These are phyloP conservation scores for Echites panduratus DNA, from an alignment of 257 asterid species.

Conservation along the genomic window DNA sequence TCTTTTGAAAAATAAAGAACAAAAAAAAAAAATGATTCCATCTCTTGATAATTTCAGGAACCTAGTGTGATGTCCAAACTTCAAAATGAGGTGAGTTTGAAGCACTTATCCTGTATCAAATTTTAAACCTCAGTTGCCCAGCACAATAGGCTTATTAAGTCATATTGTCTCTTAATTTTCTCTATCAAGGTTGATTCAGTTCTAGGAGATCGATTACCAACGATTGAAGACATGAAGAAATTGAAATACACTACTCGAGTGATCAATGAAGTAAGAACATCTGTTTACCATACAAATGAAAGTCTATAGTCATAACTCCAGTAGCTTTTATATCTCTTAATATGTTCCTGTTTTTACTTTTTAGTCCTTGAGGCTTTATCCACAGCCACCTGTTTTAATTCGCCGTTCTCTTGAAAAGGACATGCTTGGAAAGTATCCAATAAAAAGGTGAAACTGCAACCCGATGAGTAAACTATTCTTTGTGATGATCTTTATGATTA, in stretches of 20 bases:
- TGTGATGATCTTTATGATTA: not conserved
- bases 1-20: not conserved
- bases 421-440: constrained; percentile 74
- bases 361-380: constrained; percentile 95
- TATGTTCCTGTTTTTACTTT: constrained; percentile 16
- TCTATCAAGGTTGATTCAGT: constrained; percentile 70
- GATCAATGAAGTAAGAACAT: constrained; percentile 72
- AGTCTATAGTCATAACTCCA: constrained; percentile 6
- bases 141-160: constrained; percentile 9
- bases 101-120: not conserved
- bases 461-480: not conserved
- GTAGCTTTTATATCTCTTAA: constrained; percentile 12
- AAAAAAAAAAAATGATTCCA: not conserved
- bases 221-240: constrained; percentile 89
- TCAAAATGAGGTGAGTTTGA: constrained; percentile 71
- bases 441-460: constrained; percentile 49
- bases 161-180: constrained; percentile 18
- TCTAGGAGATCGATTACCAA: constrained; percentile 87
- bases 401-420: constrained; percentile 89
- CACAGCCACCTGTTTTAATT: constrained; percentile 95
- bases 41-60: constrained; percentile 47
- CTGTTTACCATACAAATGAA: constrained; percentile 8
- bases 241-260: constrained; percentile 91
- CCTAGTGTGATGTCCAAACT: constrained; percentile 87
- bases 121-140: constrained; percentile 9